Evolutionary conservation across 768 basidiomycete species (phyloP), one percentile per base, ranked within the genome.

Genomic region (Butyriboletus loyo): DNA sequence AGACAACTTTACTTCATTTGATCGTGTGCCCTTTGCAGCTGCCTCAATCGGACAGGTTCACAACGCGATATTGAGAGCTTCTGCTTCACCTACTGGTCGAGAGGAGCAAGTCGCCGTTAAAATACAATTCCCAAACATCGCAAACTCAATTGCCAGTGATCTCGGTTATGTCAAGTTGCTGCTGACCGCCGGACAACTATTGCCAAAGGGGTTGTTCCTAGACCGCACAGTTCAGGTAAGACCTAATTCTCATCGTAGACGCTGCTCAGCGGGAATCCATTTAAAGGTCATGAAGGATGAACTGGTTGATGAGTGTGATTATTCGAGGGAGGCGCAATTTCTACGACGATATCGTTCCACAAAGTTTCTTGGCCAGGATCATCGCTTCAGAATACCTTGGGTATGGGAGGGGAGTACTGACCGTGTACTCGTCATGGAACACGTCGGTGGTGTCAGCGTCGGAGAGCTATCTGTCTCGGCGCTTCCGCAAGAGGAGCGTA

Each of bases 1-100:
- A 24, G 68, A 77, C 28, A 73, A 79, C 30, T 98, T 99, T 67
- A 59, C 72, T 1, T 76, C 80, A 0, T 97, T 98, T 67, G 82
- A 88, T 50, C 84, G 89, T 5, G 77, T 92, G 2, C 96, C 96
- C 0, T 92, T 97, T 59, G 95, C 95, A 2, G 90, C 94, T 0
- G 96, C 96, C 0, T 98, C 96, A 2, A 98, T 99, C 31, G 97
- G 97, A 0, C 96, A 99, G 67, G 96, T 98, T 1, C 96, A 99
- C 63, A 72, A 64, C 0, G 96, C 89, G 0, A 73, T 80, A 3
- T 77, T 98, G 11, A 67, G 79, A 0, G 69, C 82, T 0, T 58
- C 70, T 14, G 66, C 70, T 24, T 82, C 81, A 4, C 81, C 84
- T 3, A 85, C 83, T 7, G 79, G 80, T 17, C 67, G 59, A 38